Percentiles rank a stretch among this genome's conserved stretches.
phyloP scores from a whole-genome alignment of 2,329 filamentous ascomycete species.

The Aspergillus candidus region DNA sequence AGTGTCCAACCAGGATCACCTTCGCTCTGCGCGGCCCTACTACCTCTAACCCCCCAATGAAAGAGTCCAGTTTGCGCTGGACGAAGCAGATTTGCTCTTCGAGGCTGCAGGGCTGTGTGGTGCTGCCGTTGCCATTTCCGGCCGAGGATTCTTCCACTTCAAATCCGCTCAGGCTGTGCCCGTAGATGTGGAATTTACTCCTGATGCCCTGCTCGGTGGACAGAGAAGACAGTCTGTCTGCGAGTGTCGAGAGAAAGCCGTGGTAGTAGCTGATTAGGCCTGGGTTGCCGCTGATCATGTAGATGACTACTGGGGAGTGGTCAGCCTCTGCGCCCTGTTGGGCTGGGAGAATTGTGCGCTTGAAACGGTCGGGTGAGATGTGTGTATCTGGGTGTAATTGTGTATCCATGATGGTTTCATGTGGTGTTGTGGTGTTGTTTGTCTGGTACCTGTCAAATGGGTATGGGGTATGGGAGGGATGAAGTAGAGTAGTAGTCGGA shows the following conservation, averaged over 20 bases:
- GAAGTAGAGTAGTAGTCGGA: no score
- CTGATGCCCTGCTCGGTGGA: neutral
- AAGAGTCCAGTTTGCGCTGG: conserved; percentile 36
- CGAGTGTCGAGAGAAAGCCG: conserved; percentile 36
- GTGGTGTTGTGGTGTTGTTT: no score
- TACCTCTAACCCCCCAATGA: conserved; percentile 24
- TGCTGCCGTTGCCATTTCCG: neutral
- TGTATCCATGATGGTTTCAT: no score
- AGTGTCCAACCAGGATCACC: conserved; percentile 66
- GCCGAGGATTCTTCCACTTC: conserved; percentile 17
- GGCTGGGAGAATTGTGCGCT: conserved; percentile 16
- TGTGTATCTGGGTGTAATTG: conserved; percentile 6
- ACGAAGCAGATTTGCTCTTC: conserved; percentile 48
- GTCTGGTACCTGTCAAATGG: no score
- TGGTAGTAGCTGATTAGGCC: conserved; percentile 47
- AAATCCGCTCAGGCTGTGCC: conserved; percentile 32
- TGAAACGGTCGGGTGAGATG: conserved; percentile 28
- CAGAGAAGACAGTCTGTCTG: conserved; percentile 15
- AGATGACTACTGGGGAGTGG: conserved; percentile 26
- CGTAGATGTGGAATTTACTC: conserved; percentile 24
- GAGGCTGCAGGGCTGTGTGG: conserved; percentile 31
- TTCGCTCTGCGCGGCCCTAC: conserved; percentile 16
- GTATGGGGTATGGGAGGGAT: no score
- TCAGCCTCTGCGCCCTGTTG: neutral
- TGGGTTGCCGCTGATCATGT: conserved; percentile 48